Percentiles rank a stretch among this genome's conserved stretches.
phyloP scores from a whole-genome alignment of 164 flowering plant genomes.

The Tinospora cordifolia region DNA sequence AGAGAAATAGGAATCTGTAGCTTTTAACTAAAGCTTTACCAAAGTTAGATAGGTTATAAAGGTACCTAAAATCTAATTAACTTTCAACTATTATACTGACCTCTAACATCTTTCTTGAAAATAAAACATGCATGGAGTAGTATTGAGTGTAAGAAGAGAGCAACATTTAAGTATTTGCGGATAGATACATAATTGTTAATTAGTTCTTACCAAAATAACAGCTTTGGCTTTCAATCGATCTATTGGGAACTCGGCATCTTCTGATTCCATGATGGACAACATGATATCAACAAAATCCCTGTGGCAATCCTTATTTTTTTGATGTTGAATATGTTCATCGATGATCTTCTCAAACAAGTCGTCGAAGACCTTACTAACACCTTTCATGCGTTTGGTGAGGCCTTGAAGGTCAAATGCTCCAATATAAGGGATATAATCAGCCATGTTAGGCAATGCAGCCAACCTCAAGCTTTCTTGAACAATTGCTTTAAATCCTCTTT shows the following conservation, averaged over 20 bases:
- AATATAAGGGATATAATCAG: slow-evolving; percentile 32
- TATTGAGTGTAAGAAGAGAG: too few species aligned
- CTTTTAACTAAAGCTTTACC: too few species aligned
- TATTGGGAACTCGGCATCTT: slow-evolving; percentile 20
- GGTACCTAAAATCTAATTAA: too few species aligned
- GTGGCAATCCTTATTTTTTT: slow-evolving; percentile 9
- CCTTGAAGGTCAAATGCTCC: slow-evolving; percentile 34
- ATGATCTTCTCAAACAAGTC: slow-evolving; percentile 35
- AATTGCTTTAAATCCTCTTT: slow-evolving; percentile 38
- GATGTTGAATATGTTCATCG: slow-evolving; percentile 30
- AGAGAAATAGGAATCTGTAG: too few species aligned
- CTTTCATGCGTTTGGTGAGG: slow-evolving; percentile 28
- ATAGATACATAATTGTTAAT: not conserved
- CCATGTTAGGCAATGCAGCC: slow-evolving; percentile 30
- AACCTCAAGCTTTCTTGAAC: slow-evolving; percentile 35
- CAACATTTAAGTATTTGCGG: too few species aligned
- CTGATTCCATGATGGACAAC: slow-evolving; percentile 30
- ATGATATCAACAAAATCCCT: slow-evolving; percentile 41
- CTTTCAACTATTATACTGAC: too few species aligned
- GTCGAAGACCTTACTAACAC: slow-evolving; percentile 26
- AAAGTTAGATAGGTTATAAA: too few species aligned
- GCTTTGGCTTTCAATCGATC: slow-evolving; percentile 41
- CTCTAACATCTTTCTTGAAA: too few species aligned
- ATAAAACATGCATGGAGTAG: too few species aligned
- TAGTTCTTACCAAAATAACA: slow-evolving; percentile 23